Evolutionary conservation across 805 yeast genomes (phyloP), one percentile per base, ranked within the genome.

Genomic region (Ogataea nonfermentans): DNA sequence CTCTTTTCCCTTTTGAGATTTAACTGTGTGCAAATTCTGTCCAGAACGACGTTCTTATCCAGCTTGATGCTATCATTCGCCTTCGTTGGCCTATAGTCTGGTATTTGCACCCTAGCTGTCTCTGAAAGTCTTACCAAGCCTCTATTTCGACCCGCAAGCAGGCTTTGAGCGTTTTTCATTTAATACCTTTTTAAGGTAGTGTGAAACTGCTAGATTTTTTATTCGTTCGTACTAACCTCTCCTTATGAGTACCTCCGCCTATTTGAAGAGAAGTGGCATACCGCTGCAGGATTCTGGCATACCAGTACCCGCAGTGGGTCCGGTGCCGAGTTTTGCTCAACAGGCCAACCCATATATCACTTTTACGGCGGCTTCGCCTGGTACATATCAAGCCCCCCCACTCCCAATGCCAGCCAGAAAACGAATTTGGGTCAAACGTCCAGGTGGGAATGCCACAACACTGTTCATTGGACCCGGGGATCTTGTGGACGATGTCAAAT

Each of bases 401-500:
- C 33, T 40, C 4, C 49, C 49, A 3, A 7, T 29, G 26, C 46
- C 49, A n/a, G 15, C 56, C 14, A 44, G 54, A 29, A 62, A 66
- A 48, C 55, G 86, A 35, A 70, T 79, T 1, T 79, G 86, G 86
- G 74, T 79, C 5, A 70, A 61, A 38, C 61, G 71, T 28, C 63
- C 67, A 0, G 61, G 63, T 15, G 77, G 77, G 2, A 71, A 70
- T 12, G 84, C 97, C 3, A 86, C 96, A 0, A 76, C 95, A 1
- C 62, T 90, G 6, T 57, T 69, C 42, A 82, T 85, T 13, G 67
- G 69, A 12, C 77, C 77, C 22, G 56, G 61, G 14, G 91, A 85
- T 55, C 71, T 89, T 1, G 73, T 90, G 4, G 98, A 90, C 59
- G 96, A 91, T 60, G 66, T 90, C 51, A 90, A 90, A 54, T 65